These are phyloP conservation scores for Polyrhizophydium stewartii DNA, from an alignment of 371 early-diverging fungal genomes.

Conservation along the genomic window DNA sequence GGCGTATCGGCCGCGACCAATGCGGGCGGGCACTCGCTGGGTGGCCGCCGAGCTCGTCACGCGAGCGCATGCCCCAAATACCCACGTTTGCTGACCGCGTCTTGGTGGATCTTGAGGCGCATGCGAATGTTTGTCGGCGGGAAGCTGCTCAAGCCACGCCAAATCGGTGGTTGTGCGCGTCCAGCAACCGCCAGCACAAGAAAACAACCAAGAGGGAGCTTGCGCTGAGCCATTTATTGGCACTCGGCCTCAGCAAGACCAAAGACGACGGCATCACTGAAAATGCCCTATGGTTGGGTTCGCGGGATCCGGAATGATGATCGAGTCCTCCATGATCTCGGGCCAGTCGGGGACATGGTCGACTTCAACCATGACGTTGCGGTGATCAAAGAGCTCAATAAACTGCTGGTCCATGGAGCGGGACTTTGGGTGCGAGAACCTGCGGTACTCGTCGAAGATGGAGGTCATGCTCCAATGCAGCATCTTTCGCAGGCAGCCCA, in stretches of 20 bases:
- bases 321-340: conserved; percentile 21
- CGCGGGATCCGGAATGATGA: too few relatives aligned
- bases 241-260: too few relatives aligned
- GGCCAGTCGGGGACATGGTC: conserved; percentile 76
- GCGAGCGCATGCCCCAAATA: not conserved
- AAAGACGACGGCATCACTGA: too few relatives aligned
- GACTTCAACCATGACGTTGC: conserved; percentile 71
- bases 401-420: conserved; percentile 96
- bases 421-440: conserved; percentile 90
- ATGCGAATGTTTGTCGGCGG: conserved; percentile 4
- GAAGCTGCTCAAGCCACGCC: too few relatives aligned
- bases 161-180: too few relatives aligned
- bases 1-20: not conserved
- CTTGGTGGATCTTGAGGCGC: conserved; percentile 34
- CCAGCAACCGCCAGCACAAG: too few relatives aligned
- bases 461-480: conserved; percentile 93
- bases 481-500: conserved; percentile 90
- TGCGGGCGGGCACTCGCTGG: not conserved
- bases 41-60: not conserved
- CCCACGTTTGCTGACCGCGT: conserved; percentile 23
- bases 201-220: too few relatives aligned
- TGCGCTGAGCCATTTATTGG: too few relatives aligned
- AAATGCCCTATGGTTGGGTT: too few relatives aligned
- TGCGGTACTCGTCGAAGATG: conserved; percentile 94
- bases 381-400: conserved; percentile 89